phyloP scores from a whole-genome alignment of 768 basidiomycete species.

The Asterophora parasitica region DNA sequence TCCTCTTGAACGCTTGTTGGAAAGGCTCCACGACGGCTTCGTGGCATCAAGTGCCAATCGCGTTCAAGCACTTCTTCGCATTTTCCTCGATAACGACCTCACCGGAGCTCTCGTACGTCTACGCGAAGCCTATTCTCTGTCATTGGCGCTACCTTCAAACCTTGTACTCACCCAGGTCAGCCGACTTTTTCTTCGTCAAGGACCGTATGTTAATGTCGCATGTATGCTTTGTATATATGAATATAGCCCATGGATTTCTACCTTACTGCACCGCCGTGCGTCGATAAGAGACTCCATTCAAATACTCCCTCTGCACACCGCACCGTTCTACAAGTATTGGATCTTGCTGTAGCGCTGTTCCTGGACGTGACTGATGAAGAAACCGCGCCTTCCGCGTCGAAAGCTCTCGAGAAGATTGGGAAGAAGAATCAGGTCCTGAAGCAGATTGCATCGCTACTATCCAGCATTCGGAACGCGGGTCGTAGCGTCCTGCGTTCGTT shows the following conservation, averaged over 20 bases:
- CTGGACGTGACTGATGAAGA: conserved; percentile 27
- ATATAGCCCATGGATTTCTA: conserved; percentile 50
- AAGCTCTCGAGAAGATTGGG: conserved; percentile 7
- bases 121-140: conserved; percentile 18
- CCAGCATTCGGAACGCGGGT: conserved; percentile 13
- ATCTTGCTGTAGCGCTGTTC: conserved; percentile 37
- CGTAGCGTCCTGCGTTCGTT: conserved; percentile 13
- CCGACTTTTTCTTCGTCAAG: conserved; percentile 16
- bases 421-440: conserved; percentile 16
- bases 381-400: not conserved
- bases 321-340: conserved; percentile 36
- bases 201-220: conserved; percentile 18
- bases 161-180: conserved; percentile 43
- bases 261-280: conserved; percentile 33
- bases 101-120: conserved; percentile 14
- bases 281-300: conserved; percentile 19
- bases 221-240: conserved; percentile 14
- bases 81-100: conserved; percentile 17
- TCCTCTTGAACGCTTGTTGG: conserved; percentile 26
- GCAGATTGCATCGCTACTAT: conserved; percentile 12
- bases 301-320: conserved; percentile 25
- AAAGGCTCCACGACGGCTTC: conserved; percentile 5
- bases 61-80: conserved; percentile 15
- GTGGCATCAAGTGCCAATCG: conserved; percentile 4
- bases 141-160: conserved; percentile 29